Evolutionary conservation across 495 filamentous ascomycete species (phyloP).

Genomic region (Cercophora sp.): DNA sequence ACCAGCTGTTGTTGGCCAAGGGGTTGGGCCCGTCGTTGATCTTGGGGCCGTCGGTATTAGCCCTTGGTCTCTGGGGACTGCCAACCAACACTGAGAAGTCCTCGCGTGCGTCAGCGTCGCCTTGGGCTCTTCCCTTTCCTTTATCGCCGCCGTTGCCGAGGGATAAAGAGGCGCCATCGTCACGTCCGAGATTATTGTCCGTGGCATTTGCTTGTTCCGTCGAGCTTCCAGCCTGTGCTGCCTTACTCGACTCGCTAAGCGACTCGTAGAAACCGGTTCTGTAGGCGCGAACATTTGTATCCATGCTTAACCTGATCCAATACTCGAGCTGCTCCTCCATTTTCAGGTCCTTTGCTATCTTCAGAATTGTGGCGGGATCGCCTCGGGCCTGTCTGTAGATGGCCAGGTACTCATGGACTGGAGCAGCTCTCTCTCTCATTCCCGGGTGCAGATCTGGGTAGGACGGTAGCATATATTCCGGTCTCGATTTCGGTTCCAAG

Average conservation of each 20-base stretch:
- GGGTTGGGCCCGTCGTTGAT: slow-evolving; percentile 32
- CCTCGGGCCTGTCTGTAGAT: slow-evolving; percentile 54
- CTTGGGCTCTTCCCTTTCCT: neutral
- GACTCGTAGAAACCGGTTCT: neutral
- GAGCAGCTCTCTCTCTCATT: slow-evolving; percentile 8
- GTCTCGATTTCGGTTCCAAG: no score
- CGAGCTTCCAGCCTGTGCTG: slow-evolving; percentile 4
- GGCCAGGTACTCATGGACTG: slow-evolving; percentile 44
- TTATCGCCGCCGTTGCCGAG: neutral
- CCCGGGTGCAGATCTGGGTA: neutral
- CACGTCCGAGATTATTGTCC: no score
- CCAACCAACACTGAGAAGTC: neutral
- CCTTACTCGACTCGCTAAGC: neutral
- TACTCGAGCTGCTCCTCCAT: slow-evolving; percentile 53
- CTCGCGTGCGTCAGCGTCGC: neutral
- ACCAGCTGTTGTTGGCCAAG: slow-evolving; percentile 50
- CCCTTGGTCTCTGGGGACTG: slow-evolving; percentile 21
- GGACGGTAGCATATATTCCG: no score
- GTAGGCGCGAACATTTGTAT: no score
- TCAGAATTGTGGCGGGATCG: slow-evolving; percentile 54
- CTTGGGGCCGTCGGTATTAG: slow-evolving; percentile 47
- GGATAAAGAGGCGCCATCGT: slow-evolving; percentile 12
- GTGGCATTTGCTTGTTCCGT: no score
- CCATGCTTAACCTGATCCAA: slow-evolving; percentile 44
- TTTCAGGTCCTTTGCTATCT: slow-evolving; percentile 59